A percentile compares a stretch with the other conserved stretches of the same genome.
These are phyloP conservation scores for Cladosporium sp. DNA, from an alignment of 2,329 filamentous ascomycete genomes.

Conservation along the genomic window DNA sequence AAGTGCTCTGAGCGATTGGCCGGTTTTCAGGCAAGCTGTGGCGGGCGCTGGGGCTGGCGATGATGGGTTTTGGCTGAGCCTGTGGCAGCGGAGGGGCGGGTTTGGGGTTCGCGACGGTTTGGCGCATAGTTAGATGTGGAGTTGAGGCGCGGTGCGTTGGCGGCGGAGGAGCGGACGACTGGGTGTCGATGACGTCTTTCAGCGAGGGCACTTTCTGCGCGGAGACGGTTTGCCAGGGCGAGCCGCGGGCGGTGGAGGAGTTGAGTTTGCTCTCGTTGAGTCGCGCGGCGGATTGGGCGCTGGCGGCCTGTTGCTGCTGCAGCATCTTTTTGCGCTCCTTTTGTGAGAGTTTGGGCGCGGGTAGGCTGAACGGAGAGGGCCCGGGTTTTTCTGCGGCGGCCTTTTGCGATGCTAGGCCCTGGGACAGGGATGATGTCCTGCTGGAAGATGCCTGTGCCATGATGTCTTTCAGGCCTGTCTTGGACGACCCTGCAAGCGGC, in stretches of 20 bases:
- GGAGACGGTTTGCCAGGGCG: slow-evolving; percentile 57
- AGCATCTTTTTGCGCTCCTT: slow-evolving; percentile 85
- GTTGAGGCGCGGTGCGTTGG: slow-evolving; percentile 29
- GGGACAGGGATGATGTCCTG: slow-evolving; percentile 39
- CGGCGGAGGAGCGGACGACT: slow-evolving; percentile 26
- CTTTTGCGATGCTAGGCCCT: slow-evolving; percentile 26
- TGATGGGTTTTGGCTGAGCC: slow-evolving; percentile 11
- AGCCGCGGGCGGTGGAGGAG: slow-evolving; percentile 4
- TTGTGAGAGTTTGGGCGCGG: slow-evolving; percentile 67
- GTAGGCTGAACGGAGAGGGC: slow-evolving; percentile 26
- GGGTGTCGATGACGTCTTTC: slow-evolving; percentile 43
- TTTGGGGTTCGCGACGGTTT: slow-evolving; percentile 49
- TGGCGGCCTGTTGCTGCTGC: slow-evolving; percentile 50
- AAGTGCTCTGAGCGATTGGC: slow-evolving; percentile 24
- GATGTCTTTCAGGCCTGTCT: slow-evolving; percentile 70
- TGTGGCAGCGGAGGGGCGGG: slow-evolving; percentile 13
- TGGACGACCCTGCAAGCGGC: slow-evolving; percentile 49
- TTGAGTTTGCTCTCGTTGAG: slow-evolving; percentile 17
- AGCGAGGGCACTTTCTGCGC: slow-evolving; percentile 45
- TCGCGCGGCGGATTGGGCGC: slow-evolving; percentile 19
- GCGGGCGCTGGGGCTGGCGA: slow-evolving; percentile 16
- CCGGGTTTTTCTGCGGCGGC: slow-evolving; percentile 25
- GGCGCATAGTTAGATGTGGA: slow-evolving; percentile 54
- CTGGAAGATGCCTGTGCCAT: slow-evolving; percentile 56
- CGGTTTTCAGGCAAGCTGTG: background rate